Evolutionary conservation across 768 basidiomycete species (phyloP).

Genomic region (Leccinum boreale): DNA sequence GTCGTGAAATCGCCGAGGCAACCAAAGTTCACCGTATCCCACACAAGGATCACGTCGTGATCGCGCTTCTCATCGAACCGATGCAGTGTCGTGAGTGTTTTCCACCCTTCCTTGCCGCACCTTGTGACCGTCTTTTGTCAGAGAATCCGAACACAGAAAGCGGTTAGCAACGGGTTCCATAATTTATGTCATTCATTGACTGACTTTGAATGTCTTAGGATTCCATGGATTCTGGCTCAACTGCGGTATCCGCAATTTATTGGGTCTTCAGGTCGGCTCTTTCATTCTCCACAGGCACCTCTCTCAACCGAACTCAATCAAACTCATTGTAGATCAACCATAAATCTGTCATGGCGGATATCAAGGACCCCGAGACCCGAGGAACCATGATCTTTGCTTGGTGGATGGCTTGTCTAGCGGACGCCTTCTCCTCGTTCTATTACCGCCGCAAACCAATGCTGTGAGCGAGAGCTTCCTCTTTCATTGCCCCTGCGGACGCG

Average conservation of each 20-base stretch:
- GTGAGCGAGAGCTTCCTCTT: slow-evolving; percentile 32
- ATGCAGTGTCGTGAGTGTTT: slow-evolving; percentile 78
- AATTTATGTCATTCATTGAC: slow-evolving; percentile 12
- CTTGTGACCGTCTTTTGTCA: slow-evolving; percentile 28
- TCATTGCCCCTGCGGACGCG: slow-evolving; percentile 1
- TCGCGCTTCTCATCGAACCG: slow-evolving; percentile 77
- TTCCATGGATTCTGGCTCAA: slow-evolving; percentile 85
- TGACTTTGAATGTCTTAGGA: slow-evolving; percentile 42
- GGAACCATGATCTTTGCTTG: slow-evolving; percentile 89
- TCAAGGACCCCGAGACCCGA: slow-evolving; percentile 69
- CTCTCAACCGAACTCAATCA: slow-evolving; percentile 6
- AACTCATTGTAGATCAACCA: slow-evolving; percentile 64
- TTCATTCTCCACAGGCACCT: slow-evolving; percentile 11
- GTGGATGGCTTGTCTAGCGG: slow-evolving; percentile 89
- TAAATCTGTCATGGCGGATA: slow-evolving; percentile 70
- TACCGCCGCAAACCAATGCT: slow-evolving; percentile 83
- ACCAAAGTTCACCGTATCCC: slow-evolving; percentile 84
- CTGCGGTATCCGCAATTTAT: slow-evolving; percentile 71
- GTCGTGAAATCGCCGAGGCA: slow-evolving; percentile 82
- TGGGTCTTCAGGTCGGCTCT: slow-evolving; percentile 62
- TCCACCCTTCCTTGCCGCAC: background rate
- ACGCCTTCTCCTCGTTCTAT: slow-evolving; percentile 81
- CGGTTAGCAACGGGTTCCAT: slow-evolving; percentile 42
- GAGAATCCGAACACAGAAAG: slow-evolving; percentile 72
- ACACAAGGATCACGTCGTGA: slow-evolving; percentile 76